Evolutionary conservation across 202 grass and related monocot genomes (phyloP), one percentile per base, ranked within the genome.

Genomic region (Saccharum hybrid): DNA sequence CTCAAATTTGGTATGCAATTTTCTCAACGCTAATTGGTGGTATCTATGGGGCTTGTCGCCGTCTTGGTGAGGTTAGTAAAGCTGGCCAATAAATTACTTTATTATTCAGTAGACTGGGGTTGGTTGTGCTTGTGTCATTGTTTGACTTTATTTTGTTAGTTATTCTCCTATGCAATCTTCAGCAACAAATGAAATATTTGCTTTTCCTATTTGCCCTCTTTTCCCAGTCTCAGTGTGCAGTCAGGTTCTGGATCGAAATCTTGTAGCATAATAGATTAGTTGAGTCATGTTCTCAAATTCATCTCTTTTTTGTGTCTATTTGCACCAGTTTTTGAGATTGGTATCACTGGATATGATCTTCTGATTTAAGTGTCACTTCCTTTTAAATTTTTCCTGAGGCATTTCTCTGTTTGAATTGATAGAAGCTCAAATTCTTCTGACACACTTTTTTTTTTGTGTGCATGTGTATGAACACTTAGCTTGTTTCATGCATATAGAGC

Each of bases 1-100:
- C 95, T 43, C 95, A 98, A 70, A 98, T 98, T 74, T 98, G 95
- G 95, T 98, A 94, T 85, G 83, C 95, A 63, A 90, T 94, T 91
- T 98, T 94, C 83, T 98, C 92, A 19, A 98, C 95, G 68, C 78
- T 94, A 83, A 73, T 98, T 93, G 95, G 95, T 86, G 95, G 95
- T 79, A 91, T 98, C 38, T 98, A 98, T 93, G 95, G 95, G 66
- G 95, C 95, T 73, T 94, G 85, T 78, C 92, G 95, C 48, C 95
- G 95, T 64, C 95, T 98, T 83, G 95, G 95, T 84, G 95, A 98
- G 94, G 94, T 97, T 68, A 79, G 77, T 89, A 64, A 82, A 77
- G 30, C 43, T 60, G 48, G 60, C 54, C 43, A 88, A 16, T 85
- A 71, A 75, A 15, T 15, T 74, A 31, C 63, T 23, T 78, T 8